phyloP scores from a whole-genome alignment of 1,139 yeast species.

The Blastobotrys niveus region DNA sequence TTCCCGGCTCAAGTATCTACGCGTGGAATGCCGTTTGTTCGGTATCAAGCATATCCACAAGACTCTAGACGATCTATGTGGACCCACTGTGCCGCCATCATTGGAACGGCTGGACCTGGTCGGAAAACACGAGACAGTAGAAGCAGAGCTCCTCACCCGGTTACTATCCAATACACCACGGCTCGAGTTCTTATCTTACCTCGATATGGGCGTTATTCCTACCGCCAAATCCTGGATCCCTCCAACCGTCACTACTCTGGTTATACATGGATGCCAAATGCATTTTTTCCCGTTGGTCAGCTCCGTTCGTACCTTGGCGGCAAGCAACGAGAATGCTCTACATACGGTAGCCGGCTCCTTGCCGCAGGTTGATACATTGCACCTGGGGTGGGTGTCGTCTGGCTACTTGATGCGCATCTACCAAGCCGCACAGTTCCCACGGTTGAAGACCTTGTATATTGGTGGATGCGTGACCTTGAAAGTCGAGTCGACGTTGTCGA shows the following conservation, averaged over 20 bases:
- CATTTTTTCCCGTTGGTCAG: too few species aligned
- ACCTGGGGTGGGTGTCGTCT: too few species aligned
- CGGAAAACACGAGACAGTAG: conserved; percentile 5
- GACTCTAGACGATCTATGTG: conserved; percentile 6
- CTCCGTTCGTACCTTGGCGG: too few species aligned
- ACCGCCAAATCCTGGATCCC: neutral
- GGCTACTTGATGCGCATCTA: too few species aligned
- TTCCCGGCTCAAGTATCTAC: neutral
- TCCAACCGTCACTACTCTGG: neutral
- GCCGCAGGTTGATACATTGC: too few species aligned
- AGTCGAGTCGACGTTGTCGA: too few species aligned
- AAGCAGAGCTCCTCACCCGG: neutral
- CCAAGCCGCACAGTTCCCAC: too few species aligned
- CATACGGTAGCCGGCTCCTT: too few species aligned
- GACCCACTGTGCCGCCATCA: conserved; percentile 3
- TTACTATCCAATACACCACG: neutral
- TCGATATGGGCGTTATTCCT: neutral
- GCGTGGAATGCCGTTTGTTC: neutral
- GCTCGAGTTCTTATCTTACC: neutral
- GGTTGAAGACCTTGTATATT: too few species aligned
- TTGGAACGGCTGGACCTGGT: conserved; percentile 8
- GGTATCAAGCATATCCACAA: conserved; percentile 5
- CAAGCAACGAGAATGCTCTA: too few species aligned
- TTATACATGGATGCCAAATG: too few species aligned
- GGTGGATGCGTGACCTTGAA: too few species aligned